Evolutionary conservation across 1,284 basidiomycete genomes (phyloP).

Genomic region (Mycena sp.): DNA sequence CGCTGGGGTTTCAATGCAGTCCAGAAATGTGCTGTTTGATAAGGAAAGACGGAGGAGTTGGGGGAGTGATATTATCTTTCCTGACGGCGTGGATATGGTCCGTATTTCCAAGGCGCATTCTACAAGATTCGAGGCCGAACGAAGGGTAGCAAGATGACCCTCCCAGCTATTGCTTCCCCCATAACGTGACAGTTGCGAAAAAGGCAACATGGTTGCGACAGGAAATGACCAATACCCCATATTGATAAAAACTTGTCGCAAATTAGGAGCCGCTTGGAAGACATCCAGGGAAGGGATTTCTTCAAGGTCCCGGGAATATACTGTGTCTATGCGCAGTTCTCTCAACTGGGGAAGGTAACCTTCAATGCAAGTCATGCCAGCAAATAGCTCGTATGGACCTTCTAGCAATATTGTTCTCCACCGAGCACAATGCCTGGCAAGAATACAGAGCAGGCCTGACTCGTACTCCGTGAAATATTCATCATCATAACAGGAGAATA

Average conservation of each 20-base stretch:
- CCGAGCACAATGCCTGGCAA: not conserved
- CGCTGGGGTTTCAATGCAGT: not conserved
- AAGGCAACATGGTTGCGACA: not conserved
- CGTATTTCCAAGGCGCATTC: constrained; percentile 1
- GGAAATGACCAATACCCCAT: not conserved
- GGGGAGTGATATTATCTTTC: not conserved
- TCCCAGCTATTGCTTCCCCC: not conserved
- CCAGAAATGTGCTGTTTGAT: not conserved
- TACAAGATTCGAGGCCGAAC: not conserved
- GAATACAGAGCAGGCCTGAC: not conserved
- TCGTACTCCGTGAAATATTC: not conserved
- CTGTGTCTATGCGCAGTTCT: not conserved
- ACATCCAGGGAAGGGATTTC: not conserved
- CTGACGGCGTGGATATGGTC: not conserved
- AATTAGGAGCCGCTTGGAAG: not conserved
- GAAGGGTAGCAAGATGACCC: not conserved
- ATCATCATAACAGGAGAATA: not conserved
- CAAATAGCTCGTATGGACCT: not conserved
- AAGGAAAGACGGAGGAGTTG: not conserved
- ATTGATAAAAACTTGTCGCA: not conserved
- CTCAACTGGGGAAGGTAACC: not conserved
- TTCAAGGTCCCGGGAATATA: not conserved
- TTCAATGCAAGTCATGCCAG: not conserved
- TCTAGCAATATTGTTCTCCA: not conserved
- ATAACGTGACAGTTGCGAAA: not conserved